Evolutionary conservation across 2,329 filamentous ascomycete species (phyloP).

Genomic region (Endoconidiophora polonica): DNA sequence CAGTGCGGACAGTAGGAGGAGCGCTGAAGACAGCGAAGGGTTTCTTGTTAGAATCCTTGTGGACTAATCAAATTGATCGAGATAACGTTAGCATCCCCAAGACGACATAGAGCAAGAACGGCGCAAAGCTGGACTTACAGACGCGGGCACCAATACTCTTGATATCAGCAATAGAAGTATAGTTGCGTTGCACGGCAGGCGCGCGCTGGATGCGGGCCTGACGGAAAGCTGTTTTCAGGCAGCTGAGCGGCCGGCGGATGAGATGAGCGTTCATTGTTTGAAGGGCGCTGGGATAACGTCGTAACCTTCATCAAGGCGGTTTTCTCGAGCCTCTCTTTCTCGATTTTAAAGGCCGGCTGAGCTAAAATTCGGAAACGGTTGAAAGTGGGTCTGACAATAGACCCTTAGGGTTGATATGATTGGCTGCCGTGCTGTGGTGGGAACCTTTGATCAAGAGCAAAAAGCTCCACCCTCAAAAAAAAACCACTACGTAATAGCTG

Average conservation of each 20-base stretch:
- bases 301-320: background rate
- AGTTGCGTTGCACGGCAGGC: slow-evolving; percentile 11
- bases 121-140: slow-evolving; percentile 17
- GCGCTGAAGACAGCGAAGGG: slow-evolving; percentile 15
- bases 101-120: background rate
- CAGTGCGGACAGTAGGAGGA: slow-evolving; percentile 22
- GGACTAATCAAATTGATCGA: slow-evolving; percentile 2
- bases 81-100: background rate
- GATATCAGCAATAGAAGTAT: slow-evolving; percentile 17
- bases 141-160: slow-evolving; percentile 15
- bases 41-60: slow-evolving; percentile 13
- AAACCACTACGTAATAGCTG: background rate
- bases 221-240: slow-evolving; percentile 49
- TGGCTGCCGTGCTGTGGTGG: slow-evolving; percentile 6
- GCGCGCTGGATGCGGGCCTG: slow-evolving; percentile 35
- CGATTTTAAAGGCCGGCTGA: background rate
- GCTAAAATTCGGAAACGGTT: background rate
- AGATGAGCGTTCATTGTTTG: slow-evolving; percentile 42
- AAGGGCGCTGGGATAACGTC: background rate
- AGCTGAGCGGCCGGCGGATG: slow-evolving; percentile 50
- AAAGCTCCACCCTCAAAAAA: background rate
- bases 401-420: background rate
- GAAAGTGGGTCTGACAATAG: background rate
- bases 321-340: background rate
- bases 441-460: background rate